A percentile compares a stretch with the other conserved stretches of the same genome.
These are phyloP conservation scores for Neoarthrinium moseri DNA, from an alignment of 2,329 filamentous ascomycete species.

Conservation along the genomic window DNA sequence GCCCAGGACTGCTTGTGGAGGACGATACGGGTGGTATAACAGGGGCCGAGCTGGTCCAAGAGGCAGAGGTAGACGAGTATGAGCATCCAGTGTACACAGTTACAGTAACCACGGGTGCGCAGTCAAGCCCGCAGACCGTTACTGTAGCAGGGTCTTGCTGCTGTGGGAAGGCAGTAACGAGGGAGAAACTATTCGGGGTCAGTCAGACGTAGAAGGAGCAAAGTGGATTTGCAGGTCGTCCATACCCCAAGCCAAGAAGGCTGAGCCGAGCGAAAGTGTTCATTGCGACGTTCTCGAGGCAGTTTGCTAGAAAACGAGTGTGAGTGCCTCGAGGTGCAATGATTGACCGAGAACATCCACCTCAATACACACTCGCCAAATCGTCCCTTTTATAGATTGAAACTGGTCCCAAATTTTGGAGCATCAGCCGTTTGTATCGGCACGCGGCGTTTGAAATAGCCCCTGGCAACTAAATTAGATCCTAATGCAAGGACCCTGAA, in stretches of 20 bases:
- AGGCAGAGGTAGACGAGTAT: slow-evolving; percentile 6
- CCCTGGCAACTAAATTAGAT: background rate
- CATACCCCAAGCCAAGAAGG: slow-evolving; percentile 25
- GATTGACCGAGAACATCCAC: slow-evolving; percentile 1
- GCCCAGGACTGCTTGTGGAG: background rate
- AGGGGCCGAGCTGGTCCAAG: background rate
- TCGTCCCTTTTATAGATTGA: background rate
- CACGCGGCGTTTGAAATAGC: background rate
- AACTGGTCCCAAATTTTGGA: background rate
- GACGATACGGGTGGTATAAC: background rate
- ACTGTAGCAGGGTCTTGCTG: slow-evolving; percentile 21
- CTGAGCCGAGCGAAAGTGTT: slow-evolving; percentile 18
- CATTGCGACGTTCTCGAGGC: slow-evolving; percentile 19
- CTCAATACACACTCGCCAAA: slow-evolving; percentile 15
- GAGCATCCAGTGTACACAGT: slow-evolving; percentile 25
- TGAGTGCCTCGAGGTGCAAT: slow-evolving; percentile 15
- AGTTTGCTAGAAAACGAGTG: slow-evolving; percentile 21
- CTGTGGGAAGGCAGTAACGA: slow-evolving; percentile 19
- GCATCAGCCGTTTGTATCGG: background rate
- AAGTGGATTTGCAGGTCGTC: background rate
- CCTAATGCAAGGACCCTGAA: background rate
- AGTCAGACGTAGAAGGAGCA: slow-evolving; percentile 12
- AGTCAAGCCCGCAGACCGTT: slow-evolving; percentile 23
- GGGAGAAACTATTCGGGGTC: slow-evolving; percentile 18
- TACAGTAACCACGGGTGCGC: slow-evolving; percentile 14